Base-by-base conservation (phyloP, 495 filamentous ascomycete species). In the Xylaria bambusicola region DNA sequence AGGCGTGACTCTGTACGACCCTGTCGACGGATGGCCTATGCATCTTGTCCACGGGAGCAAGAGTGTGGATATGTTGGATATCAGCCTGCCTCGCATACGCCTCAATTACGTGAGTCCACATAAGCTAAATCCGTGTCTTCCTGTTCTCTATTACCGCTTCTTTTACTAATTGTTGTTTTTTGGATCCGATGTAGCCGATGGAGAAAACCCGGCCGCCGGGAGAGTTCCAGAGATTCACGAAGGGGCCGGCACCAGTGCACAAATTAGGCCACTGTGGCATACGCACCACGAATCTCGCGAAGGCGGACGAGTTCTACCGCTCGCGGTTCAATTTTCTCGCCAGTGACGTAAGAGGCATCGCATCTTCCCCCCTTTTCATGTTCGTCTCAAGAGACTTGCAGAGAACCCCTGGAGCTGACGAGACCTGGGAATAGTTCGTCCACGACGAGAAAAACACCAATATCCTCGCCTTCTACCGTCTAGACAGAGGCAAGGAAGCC, bases 201-300 rank as follows among this genome's bases (percentile, higher is more conserved):
- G 71, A 77, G 62, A 83, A 82, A 71, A 74, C 81, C 61, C 67
- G 80, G 47, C 69, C 71, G 7, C 66, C 56, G n/a, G 77, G 76
- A 66, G 68, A 75, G 56, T 78, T 76, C 62, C 78, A 80, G 63
- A 74, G 80, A 21, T 83, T 83, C 70, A 59, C 76, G 78, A 86
- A 81, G 70, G 75, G 88, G 8, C 88, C 89, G 1, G 86, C 87
- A 1, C 81, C 84, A 0, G 77, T 91, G 0, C 85, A 91, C 73
- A 92, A 91, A 75, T 77, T 91, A 1, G 89, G 88, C 2, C 88
- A 91, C 69, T 91, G 85, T 52, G 89, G 88, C 8, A 67, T 86
- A 41, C 83, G 81, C 65, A 83, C 86, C 10, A 79, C 79, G 53
- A 69, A 86, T 53, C 90, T 87, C 62, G 74, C 80, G 9, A 72